These are phyloP conservation scores for Phytophthora sp. DNA, from an alignment of 352 stramenopile genomes.

Conservation along the genomic window DNA sequence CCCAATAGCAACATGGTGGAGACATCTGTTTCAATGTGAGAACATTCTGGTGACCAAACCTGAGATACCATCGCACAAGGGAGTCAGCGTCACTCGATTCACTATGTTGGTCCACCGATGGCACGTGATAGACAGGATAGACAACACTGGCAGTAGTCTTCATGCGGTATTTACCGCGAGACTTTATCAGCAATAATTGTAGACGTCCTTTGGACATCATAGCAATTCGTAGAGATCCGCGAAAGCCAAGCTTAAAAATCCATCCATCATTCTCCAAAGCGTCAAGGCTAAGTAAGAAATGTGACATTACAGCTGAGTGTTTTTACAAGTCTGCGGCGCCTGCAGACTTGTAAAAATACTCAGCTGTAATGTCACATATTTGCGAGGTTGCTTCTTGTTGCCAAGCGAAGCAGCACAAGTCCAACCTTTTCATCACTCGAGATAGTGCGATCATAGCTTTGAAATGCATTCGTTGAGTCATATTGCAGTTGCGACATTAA, in stretches of 20 bases:
- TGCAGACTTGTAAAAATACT: too few species aligned
- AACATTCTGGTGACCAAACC: too few species aligned
- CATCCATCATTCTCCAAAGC: constrained; percentile 9
- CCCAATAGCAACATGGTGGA: not conserved
- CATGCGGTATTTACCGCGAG: not conserved
- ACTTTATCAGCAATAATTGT: not conserved
- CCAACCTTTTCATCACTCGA: not conserved
- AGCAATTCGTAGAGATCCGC: not conserved
- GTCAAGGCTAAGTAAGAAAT: constrained; percentile 16
- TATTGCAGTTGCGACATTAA: not conserved
- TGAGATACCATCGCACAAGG: too few species aligned
- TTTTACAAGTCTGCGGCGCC: constrained; percentile 6
- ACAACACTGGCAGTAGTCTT: constrained; percentile 1
- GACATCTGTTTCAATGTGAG: too few species aligned
- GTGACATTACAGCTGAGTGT: not conserved
- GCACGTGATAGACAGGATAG: not conserved
- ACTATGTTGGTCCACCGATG: too few species aligned
- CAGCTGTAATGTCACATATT: not conserved
- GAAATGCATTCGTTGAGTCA: not conserved
- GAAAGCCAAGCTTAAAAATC: not conserved
- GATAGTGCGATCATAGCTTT: not conserved
- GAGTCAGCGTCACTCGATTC: too few species aligned
- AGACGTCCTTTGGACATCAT: not conserved
- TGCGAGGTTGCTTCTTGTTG: not conserved
- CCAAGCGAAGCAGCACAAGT: not conserved